phyloP scores from a whole-genome alignment of 441 rosid genomes.

The Aleurites moluccanus region DNA sequence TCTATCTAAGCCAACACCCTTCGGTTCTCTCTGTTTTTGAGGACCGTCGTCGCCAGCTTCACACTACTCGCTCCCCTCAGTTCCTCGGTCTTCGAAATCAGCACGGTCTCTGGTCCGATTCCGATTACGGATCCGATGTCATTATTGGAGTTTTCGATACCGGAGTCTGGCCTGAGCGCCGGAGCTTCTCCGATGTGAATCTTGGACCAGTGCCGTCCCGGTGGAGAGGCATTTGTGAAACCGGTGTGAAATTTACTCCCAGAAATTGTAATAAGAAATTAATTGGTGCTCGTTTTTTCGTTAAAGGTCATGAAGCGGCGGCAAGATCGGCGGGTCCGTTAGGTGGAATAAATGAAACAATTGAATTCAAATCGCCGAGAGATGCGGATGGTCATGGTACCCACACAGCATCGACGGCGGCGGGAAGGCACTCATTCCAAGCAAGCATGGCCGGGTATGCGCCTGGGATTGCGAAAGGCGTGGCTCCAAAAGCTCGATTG shows the following conservation, averaged over 20 bases:
- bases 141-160: conserved; percentile 72
- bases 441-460: conserved; percentile 84
- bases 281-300: conserved; percentile 69
- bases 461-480: conserved; percentile 72
- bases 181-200: conserved; percentile 73
- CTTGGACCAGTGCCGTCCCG: conserved; percentile 63
- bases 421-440: conserved; percentile 57
- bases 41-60: conserved; percentile 64
- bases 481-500: conserved; percentile 75
- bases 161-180: conserved; percentile 73
- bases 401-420: conserved; percentile 84
- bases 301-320: conserved; percentile 68
- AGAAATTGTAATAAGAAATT: conserved; percentile 63
- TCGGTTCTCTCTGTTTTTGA: conserved; percentile 58
- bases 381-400: conserved; percentile 95
- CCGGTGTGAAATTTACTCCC: conserved; percentile 41
- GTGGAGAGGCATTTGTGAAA: conserved; percentile 70
- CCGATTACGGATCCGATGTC: conserved; percentile 78
- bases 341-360: conserved; percentile 58
- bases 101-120: conserved; percentile 73
- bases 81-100: conserved; percentile 78
- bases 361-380: conserved; percentile 73
- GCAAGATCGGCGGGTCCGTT: conserved; percentile 41
- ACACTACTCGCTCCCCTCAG: conserved; percentile 85
- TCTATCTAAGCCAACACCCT: conserved; percentile 50